Conservation (phyloP, 2,329 filamentous ascomycete species). For the Hypoxylon sp. region DNA sequence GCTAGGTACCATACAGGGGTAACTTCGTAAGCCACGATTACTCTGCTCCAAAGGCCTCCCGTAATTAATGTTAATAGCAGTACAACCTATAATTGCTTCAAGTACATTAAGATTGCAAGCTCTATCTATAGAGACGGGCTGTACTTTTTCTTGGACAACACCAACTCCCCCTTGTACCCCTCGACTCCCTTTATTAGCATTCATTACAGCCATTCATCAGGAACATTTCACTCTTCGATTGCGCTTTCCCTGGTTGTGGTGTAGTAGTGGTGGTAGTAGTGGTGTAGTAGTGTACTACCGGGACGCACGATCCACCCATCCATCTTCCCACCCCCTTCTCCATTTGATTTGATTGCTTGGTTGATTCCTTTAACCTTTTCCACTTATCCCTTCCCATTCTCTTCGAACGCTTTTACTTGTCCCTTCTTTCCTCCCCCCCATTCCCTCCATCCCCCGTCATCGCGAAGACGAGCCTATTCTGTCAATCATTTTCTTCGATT, state of each 20-base stretch:
- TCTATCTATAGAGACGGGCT: neutral
- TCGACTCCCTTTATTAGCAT: constrained; percentile 20
- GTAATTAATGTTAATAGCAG: constrained; percentile 31
- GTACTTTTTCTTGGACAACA: constrained; percentile 1
- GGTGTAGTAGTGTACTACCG: constrained; percentile 5
- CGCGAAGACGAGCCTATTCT: constrained; percentile 49
- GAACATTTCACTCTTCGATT: constrained; percentile 20
- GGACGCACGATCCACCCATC: constrained; percentile 37
- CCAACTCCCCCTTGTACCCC: constrained; percentile 12
- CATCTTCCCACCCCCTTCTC: constrained; percentile 33
- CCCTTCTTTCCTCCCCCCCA: constrained; percentile 25
- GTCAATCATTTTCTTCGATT: constrained; percentile 49
- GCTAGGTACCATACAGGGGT: constrained; percentile 32
- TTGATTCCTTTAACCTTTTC: constrained; percentile 39
- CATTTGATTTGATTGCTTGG: constrained; percentile 42
- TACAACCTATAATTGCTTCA: constrained; percentile 25
- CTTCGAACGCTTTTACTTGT: constrained; percentile 26
- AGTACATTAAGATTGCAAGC: constrained; percentile 27
- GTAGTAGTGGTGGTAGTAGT: neutral
- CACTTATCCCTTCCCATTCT: constrained; percentile 29
- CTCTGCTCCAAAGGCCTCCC: constrained; percentile 8
- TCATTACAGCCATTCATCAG: constrained; percentile 32
- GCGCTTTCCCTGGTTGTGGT: constrained; percentile 1
- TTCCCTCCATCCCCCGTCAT: constrained; percentile 38
- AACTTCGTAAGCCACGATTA: constrained; percentile 34